Base-by-base conservation (phyloP, 345 rosid species). In the Brassica incana region DNA sequence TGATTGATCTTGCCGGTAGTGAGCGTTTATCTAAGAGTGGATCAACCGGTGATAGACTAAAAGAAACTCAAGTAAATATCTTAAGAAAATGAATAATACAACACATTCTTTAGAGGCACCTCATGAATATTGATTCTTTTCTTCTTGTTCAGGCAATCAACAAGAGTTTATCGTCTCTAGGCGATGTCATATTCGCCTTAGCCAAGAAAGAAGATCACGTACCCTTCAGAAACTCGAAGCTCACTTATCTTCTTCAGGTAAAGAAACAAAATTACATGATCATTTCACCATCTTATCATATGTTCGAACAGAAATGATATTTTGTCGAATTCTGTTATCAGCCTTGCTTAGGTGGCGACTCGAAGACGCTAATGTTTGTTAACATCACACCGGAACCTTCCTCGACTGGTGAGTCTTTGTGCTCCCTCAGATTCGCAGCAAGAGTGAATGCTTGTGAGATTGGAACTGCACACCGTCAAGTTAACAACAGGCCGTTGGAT, bases 391-490 rank as follows among this genome's bases (percentile, higher is more conserved):
- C 99, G 0, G 98, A 96, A 67, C 88, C 90, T 25, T 69, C 97
- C 23, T 93, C 99, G 1, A 87, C 84, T 0, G 92, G 94, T 8
- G 99, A 96, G 85, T 96, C 99, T 1, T 84, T 96, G 8, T 96
- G 99, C 86, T 96, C 98, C 0, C 90, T 96, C 9, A 89, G 98
- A 20, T 96, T 96, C 2, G 99, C 99, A 68, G 93, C 98, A 38
- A 85, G 99, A 80, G 99, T 96, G 32, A 96, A 96, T 78, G 92
- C 98, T n/a, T 96, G 99, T 36, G 99, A 96, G 84, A 96, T 96
- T 16, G 99, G 99, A 63, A 88, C 89, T 20, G 97, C 99, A 12
- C 85, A 97, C 30, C 97, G 99, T 30, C 90, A 92, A 67, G 86
- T 85, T 59, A 84, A 81, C 65, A 50, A 60, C 27, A 81, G 84